Percentiles rank a stretch among this genome's conserved stretches.
phyloP scores from a whole-genome alignment of 2,329 filamentous ascomycete genomes.

The Fusarium graminum region DNA sequence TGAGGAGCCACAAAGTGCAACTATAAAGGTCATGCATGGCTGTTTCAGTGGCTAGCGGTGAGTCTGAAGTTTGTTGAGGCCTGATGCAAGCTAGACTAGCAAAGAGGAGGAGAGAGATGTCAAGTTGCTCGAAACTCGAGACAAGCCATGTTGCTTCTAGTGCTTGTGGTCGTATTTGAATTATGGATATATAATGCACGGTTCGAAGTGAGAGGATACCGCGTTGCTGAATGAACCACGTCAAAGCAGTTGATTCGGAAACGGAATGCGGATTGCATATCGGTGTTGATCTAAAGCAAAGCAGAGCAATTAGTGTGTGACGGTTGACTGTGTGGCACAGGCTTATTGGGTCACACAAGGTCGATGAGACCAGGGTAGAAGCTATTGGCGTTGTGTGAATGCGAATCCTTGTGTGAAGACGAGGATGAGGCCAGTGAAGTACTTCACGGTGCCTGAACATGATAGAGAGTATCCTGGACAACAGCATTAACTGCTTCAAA shows the following conservation, averaged over 20 bases:
- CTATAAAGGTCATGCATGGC: conserved; percentile 12
- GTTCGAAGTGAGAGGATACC: conserved; percentile 9
- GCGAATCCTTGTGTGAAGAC: conserved; percentile 28
- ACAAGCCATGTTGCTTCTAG: background rate
- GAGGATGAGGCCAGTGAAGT: conserved; percentile 31
- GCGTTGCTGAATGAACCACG: conserved; percentile 28
- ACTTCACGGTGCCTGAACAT: conserved; percentile 14
- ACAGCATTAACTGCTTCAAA: background rate
- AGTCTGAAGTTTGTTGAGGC: conserved; percentile 40
- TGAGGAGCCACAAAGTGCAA: conserved; percentile 33
- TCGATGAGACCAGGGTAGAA: conserved; percentile 32
- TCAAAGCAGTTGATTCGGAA: conserved; percentile 42
- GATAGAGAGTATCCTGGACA: background rate
- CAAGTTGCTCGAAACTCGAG: background rate
- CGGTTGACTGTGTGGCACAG: conserved; percentile 46
- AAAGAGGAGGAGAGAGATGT: background rate
- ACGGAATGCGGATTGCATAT: conserved; percentile 31
- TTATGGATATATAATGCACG: conserved; percentile 1
- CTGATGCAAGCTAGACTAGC: conserved; percentile 17
- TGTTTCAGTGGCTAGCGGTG: conserved; percentile 39
- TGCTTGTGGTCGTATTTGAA: conserved; percentile 2
- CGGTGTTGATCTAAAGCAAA: conserved; percentile 26
- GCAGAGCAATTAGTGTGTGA: conserved; percentile 38
- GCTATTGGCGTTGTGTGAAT: conserved; percentile 26
- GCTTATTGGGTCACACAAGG: conserved; percentile 47